These are phyloP conservation scores for Pythium dissimile DNA, from an alignment of 352 stramenopile genomes.

Conservation along the genomic window DNA sequence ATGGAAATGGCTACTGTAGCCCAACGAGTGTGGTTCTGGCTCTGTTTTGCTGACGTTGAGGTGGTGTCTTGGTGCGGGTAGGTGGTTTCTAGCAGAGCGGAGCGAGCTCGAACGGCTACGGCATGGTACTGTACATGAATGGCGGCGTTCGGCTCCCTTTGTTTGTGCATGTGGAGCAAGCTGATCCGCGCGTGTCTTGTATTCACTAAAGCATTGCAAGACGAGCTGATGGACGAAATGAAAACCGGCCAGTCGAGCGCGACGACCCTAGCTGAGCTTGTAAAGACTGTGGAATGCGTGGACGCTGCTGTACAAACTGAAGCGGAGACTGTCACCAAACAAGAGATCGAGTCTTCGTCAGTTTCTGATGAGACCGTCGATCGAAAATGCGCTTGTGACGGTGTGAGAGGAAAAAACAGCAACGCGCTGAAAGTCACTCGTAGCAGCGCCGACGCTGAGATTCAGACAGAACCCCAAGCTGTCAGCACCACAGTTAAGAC, in stretches of 20 bases:
- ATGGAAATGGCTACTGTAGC: no score
- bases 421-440: neutral
- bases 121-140: no score
- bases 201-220: no score
- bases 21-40: no score
- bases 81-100: constrained; percentile 30
- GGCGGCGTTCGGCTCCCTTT: no score
- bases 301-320: neutral
- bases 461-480: neutral
- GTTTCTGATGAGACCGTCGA: neutral
- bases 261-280: neutral
- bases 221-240: no score
- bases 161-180: no score
- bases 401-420: neutral
- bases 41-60: no score
- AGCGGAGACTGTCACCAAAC: neutral
- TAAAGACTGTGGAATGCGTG: no score
- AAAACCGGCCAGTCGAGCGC: neutral
- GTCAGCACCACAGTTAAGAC: neutral
- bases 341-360: neutral
- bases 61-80: neutral
- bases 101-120: constrained; percentile 26
- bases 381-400: neutral
- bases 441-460: neutral
- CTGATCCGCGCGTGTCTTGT: no score